Evolutionary conservation across 2,329 filamentous ascomycete genomes (phyloP).

Genomic region (Clarireedia paspali): DNA sequence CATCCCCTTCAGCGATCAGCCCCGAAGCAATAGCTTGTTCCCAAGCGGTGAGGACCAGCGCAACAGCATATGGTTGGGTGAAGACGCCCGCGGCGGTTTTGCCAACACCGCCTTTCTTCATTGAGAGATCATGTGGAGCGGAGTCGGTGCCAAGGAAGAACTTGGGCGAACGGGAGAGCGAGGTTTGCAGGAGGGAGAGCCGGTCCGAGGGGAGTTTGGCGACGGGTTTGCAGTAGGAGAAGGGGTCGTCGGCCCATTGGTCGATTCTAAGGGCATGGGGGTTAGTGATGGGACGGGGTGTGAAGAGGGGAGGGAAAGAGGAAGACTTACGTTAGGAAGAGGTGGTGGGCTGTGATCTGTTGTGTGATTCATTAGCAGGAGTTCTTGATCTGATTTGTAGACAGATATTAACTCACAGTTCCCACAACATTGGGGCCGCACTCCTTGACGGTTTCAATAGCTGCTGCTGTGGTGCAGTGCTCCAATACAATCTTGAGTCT

Average conservation of each 20-base stretch:
- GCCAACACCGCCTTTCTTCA: slow-evolving; percentile 44
- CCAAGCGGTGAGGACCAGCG: neutral
- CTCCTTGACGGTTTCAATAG: slow-evolving; percentile 65
- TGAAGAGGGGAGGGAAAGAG: neutral
- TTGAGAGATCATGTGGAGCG: slow-evolving; percentile 50
- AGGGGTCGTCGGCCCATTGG: slow-evolving; percentile 9
- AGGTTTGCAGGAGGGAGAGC: slow-evolving; percentile 44
- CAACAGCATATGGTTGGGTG: slow-evolving; percentile 48
- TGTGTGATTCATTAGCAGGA: neutral
- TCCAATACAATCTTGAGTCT: slow-evolving; percentile 61
- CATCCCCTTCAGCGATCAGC: neutral
- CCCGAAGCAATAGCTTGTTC: slow-evolving; percentile 1
- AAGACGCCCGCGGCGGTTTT: slow-evolving; percentile 61
- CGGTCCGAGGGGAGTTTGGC: slow-evolving; percentile 35
- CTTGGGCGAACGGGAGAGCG: slow-evolving; percentile 50
- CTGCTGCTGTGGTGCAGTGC: slow-evolving; percentile 81
- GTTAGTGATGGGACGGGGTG: slow-evolving; percentile 31
- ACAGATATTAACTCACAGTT: neutral
- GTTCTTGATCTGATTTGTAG: neutral
- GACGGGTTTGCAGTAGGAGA: slow-evolving; percentile 43
- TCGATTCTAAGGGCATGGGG: slow-evolving; percentile 10
- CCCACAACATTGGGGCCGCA: slow-evolving; percentile 66
- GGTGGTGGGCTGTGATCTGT: neutral
- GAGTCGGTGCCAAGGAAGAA: slow-evolving; percentile 63
- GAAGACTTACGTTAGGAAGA: neutral